These are phyloP conservation scores for Endocalyx cinctus DNA, from an alignment of 2,329 filamentous ascomycete genomes.

Conservation along the genomic window DNA sequence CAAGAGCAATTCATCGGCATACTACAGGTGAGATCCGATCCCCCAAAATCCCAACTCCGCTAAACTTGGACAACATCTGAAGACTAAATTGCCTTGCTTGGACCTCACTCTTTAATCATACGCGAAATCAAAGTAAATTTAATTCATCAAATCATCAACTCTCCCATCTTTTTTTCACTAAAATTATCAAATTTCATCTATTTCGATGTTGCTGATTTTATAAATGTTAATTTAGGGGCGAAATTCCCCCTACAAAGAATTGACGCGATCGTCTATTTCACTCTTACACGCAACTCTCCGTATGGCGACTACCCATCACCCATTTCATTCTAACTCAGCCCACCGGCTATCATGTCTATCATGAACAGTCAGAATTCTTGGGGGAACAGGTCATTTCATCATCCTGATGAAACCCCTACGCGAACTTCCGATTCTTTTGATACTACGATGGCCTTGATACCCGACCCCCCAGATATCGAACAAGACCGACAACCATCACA, in stretches of 20 bases:
- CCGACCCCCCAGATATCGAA: conserved; percentile 59
- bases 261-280: conserved; percentile 47
- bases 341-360: conserved; percentile 58
- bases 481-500: conserved; percentile 68
- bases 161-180: conserved; percentile 37
- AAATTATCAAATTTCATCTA: conserved; percentile 41
- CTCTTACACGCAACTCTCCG: conserved; percentile 53
- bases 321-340: conserved; percentile 45
- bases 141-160: conserved; percentile 51
- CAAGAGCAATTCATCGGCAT: too few species aligned
- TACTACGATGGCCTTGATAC: conserved; percentile 46
- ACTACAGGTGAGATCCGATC: too few species aligned
- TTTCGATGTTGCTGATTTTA: conserved; percentile 46
- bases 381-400: conserved; percentile 51
- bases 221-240: conserved; percentile 45
- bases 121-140: conserved; percentile 43
- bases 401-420: conserved; percentile 55
- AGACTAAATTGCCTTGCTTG: too few species aligned
- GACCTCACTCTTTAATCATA: conserved; percentile 54
- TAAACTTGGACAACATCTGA: too few species aligned
- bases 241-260: conserved; percentile 41
- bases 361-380: conserved; percentile 62
- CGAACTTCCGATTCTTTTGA: conserved; percentile 49
- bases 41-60: too few species aligned
- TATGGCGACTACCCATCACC: too few species aligned